These are phyloP conservation scores for Lentinula sp. DNA, from an alignment of 768 basidiomycete species.

Conservation along the genomic window DNA sequence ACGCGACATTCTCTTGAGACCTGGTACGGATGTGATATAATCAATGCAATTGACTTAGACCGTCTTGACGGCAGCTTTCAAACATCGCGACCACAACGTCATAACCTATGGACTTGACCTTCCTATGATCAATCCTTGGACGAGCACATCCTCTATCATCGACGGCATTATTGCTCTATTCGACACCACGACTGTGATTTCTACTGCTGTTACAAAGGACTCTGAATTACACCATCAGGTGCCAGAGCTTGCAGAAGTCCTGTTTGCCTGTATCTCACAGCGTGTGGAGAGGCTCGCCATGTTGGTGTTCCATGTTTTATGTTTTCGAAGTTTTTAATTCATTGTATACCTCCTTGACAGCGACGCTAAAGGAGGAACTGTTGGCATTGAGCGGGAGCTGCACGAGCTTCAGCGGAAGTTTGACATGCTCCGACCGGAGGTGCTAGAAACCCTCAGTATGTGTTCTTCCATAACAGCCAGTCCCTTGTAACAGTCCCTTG, in stretches of 20 bases:
- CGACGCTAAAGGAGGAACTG: conserved; percentile 37
- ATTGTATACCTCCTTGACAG: conserved; percentile 20
- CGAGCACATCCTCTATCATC: conserved; percentile 61
- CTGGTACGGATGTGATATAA: too few relatives aligned
- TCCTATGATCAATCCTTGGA: conserved; percentile 78
- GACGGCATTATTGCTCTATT: conserved; percentile 72
- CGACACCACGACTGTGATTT: conserved; percentile 46
- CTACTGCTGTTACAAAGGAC: conserved; percentile 22
- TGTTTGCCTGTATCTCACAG: conserved; percentile 66
- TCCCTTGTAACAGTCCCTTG: neutral
- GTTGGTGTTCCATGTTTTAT: conserved; percentile 21
- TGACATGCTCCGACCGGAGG: conserved; percentile 62
- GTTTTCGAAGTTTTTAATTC: neutral
- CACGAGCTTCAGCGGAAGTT: conserved; percentile 64
- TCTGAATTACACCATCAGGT: conserved; percentile 48
- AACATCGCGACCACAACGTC: conserved; percentile 68
- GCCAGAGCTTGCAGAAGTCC: conserved; percentile 54
- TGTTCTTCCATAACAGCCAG: neutral
- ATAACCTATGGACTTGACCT: conserved; percentile 73
- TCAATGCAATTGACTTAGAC: conserved; percentile 35
- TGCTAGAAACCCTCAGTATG: conserved; percentile 79
- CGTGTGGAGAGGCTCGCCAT: conserved; percentile 64
- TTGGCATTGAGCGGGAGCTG: conserved; percentile 47
- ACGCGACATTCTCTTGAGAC: conserved; percentile 16
- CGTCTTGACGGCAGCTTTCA: conserved; percentile 63